Evolutionary conservation across 306 rosid species (phyloP).

Genomic region (Prunus mongolica): DNA sequence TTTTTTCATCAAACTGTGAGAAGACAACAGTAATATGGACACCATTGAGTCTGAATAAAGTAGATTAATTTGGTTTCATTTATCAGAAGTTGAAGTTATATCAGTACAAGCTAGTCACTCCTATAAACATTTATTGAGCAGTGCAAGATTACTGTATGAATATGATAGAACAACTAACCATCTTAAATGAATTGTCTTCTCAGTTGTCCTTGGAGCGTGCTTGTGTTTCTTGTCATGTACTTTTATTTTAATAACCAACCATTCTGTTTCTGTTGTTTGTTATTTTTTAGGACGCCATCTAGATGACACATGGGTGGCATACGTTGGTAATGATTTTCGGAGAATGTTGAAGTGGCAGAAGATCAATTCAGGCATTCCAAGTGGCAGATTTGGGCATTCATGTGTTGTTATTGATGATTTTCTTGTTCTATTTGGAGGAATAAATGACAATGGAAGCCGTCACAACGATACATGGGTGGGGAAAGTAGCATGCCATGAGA

Average conservation of each 20-base stretch:
- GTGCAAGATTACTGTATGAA: neutral
- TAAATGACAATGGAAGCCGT: conserved; percentile 81
- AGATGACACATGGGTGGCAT: conserved; percentile 91
- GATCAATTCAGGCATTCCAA: conserved; percentile 73
- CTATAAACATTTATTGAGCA: neutral
- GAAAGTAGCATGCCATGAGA: conserved; percentile 45
- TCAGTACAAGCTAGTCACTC: neutral
- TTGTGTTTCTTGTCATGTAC: conserved; percentile 11
- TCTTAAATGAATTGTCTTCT: neutral
- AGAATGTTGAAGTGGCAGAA: conserved; percentile 64
- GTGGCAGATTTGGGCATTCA: conserved; percentile 93
- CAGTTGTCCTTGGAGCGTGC: neutral
- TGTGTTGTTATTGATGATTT: conserved; percentile 57
- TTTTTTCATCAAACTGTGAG: neutral
- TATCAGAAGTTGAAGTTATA: neutral
- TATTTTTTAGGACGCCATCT: conserved; percentile 71
- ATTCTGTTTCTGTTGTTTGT: conserved; percentile 15
- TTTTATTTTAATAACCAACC: neutral
- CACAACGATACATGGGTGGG: conserved; percentile 94
- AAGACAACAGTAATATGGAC: neutral
- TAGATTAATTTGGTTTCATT: neutral
- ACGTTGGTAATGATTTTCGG: conserved; percentile 51
- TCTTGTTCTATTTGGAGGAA: conserved; percentile 90
- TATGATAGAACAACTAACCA: neutral
- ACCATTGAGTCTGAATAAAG: neutral